A percentile compares a stretch with the other conserved stretches of the same genome.
Evolutionary conservation across 2,329 filamentous ascomycete genomes (phyloP).

Genomic region (Trichophyton schoenleinii): DNA sequence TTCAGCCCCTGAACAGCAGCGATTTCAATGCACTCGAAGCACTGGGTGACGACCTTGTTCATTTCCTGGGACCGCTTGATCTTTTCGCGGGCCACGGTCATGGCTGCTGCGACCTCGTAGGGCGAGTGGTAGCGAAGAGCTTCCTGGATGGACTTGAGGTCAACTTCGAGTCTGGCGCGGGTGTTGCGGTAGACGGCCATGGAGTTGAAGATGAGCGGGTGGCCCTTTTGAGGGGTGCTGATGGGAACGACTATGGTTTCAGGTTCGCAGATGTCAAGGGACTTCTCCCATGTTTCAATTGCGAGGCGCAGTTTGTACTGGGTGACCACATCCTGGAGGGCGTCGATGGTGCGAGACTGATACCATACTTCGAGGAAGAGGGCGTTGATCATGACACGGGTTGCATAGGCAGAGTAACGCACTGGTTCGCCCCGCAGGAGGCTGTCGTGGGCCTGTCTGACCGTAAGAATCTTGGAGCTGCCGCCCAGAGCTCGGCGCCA

Average conservation of each 20-base stretch:
- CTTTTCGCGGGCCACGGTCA: conserved; percentile 86
- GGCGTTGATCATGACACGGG: conserved; percentile 96
- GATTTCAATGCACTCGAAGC: conserved; percentile 95
- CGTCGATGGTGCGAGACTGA: conserved; percentile 95
- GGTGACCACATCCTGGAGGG: conserved; percentile 89
- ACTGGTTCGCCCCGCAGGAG: conserved; percentile 86
- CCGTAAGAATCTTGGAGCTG: conserved; percentile 62
- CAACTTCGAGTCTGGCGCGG: conserved; percentile 80
- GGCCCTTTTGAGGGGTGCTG: conserved; percentile 87
- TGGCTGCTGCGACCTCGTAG: conserved; percentile 90
- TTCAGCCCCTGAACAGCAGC: conserved; percentile 87
- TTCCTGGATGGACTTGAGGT: conserved; percentile 91
- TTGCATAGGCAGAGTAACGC: conserved; percentile 91
- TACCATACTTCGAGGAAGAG: conserved; percentile 98
- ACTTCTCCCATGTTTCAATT: conserved; percentile 97
- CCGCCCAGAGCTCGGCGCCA: conserved; percentile 55
- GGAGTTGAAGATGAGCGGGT: conserved; percentile 94
- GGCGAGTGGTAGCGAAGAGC: conserved; percentile 93
- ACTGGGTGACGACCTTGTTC: conserved; percentile 97
- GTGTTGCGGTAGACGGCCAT: conserved; percentile 96
- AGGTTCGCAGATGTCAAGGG: conserved; percentile 81
- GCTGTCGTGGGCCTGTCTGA: conserved; percentile 87
- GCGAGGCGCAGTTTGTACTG: conserved; percentile 96
- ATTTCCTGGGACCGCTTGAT: conserved; percentile 93
- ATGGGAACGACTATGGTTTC: conserved; percentile 80